These are phyloP conservation scores for Carallia brachiata DNA, from an alignment of 345 rosid species.

Conservation along the genomic window DNA sequence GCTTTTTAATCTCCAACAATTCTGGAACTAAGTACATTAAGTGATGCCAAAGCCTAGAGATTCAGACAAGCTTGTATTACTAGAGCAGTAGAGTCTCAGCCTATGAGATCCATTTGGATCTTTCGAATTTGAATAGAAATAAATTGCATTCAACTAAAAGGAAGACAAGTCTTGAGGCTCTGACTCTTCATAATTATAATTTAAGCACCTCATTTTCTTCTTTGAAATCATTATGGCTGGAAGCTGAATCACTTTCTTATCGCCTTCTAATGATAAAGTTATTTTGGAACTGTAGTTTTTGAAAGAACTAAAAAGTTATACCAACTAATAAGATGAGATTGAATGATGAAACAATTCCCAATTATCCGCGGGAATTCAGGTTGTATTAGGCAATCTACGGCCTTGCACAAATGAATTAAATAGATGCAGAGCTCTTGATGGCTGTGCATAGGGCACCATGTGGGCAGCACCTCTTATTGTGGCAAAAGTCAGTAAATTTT, in stretches of 20 bases:
- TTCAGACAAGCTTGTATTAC: too few relatives aligned
- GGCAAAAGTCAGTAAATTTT: constrained; percentile 66
- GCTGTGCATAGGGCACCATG: constrained; percentile 94
- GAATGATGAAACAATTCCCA: constrained; percentile 13
- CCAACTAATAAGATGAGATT: too few relatives aligned
- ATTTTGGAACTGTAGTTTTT: not conserved
- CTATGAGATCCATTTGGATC: too few relatives aligned
- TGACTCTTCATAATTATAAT: too few relatives aligned
- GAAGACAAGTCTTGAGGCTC: too few relatives aligned
- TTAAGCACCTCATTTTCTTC: not conserved
- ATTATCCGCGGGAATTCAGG: constrained; percentile 37
- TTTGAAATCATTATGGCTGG: constrained; percentile 2
- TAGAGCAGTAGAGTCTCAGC: too few relatives aligned
- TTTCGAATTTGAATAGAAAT: too few relatives aligned
- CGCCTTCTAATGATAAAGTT: not conserved
- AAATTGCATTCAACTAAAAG: too few relatives aligned
- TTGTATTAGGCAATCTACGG: constrained; percentile 57
- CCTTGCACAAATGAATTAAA: constrained; percentile 67
- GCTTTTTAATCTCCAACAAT: too few relatives aligned
- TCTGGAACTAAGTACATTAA: too few relatives aligned
- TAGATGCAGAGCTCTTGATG: constrained; percentile 79
- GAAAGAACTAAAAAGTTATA: not conserved
- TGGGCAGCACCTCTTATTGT: constrained; percentile 89
- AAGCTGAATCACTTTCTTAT: not conserved
- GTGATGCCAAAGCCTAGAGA: too few relatives aligned